These are phyloP conservation scores for Arctium lappa DNA, from an alignment of 129 eudicot species.

Conservation along the genomic window DNA sequence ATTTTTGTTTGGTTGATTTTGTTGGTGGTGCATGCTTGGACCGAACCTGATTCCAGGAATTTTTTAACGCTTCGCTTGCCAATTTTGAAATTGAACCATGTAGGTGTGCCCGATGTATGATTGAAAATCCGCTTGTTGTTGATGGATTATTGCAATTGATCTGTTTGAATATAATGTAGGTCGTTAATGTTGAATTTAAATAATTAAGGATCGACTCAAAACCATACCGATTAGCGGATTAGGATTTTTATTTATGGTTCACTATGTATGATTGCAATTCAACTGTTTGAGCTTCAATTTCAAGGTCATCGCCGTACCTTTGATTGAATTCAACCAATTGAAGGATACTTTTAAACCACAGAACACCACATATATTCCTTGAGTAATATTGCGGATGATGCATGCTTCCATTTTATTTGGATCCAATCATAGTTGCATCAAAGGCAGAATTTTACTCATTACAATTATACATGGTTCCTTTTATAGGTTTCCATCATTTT, in stretches of 20 bases:
- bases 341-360: not conserved
- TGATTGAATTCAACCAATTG: not conserved
- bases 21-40: too few species aligned
- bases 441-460: not conserved
- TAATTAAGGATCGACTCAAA: not conserved
- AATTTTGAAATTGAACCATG: not conserved
- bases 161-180: not conserved
- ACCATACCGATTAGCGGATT: not conserved
- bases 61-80: too few species aligned
- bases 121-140: not conserved
- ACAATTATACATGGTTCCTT: not conserved
- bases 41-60: too few species aligned
- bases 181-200: not conserved
- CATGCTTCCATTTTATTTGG: not conserved
- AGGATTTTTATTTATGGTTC: not conserved
- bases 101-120: too few species aligned
- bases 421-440: not conserved
- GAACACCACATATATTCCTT: not conserved
- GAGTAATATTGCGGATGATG: not conserved
- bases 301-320: too few species aligned
- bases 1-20: too few species aligned
- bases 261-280: not conserved
- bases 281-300: not conserved
- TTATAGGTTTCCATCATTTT: not conserved
- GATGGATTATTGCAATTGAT: not conserved